Conservation (phyloP, 2,329 filamentous ascomycete genomes). For the Sclerotiophoma versabilis region DNA sequence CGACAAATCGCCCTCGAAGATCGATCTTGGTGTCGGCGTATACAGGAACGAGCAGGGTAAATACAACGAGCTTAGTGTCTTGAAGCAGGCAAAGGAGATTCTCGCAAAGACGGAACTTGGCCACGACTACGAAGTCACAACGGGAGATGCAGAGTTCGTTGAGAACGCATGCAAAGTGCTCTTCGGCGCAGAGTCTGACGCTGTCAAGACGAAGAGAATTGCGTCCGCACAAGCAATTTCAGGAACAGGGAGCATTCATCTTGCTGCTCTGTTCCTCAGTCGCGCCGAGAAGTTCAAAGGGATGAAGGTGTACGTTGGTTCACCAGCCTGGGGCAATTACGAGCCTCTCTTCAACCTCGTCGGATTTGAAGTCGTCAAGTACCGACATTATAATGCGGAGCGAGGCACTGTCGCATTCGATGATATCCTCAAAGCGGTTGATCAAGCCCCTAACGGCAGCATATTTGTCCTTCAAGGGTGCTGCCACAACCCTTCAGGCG, state of each 20-base stretch:
- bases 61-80: conserved; percentile 42
- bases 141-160: conserved; percentile 43
- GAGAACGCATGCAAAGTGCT: conserved; percentile 38
- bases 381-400: conserved; percentile 40
- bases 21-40: conserved; percentile 50
- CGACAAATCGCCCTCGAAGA: conserved; percentile 40
- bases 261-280: conserved; percentile 44
- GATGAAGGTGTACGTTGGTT: conserved; percentile 41
- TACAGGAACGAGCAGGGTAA: conserved; percentile 45
- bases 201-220: conserved; percentile 23
- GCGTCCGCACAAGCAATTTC: conserved; percentile 51
- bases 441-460: conserved; percentile 36
- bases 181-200: conserved; percentile 35
- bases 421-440: conserved; percentile 28
- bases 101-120: conserved; percentile 20
- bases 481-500: conserved; percentile 50
- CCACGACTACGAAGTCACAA: conserved; percentile 45
- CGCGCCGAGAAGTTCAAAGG: conserved; percentile 25
- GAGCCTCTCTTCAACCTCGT: conserved; percentile 41
- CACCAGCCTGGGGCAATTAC: conserved; percentile 48
- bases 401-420: conserved; percentile 37
- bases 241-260: conserved; percentile 49
- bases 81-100: conserved; percentile 27
- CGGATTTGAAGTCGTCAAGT: conserved; percentile 38
- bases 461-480: conserved; percentile 49